A percentile compares a stretch with the other conserved stretches of the same genome.
These are phyloP conservation scores for Pseudogymnoascus sp. DNA, from an alignment of 2,329 filamentous ascomycete species.

Conservation along the genomic window DNA sequence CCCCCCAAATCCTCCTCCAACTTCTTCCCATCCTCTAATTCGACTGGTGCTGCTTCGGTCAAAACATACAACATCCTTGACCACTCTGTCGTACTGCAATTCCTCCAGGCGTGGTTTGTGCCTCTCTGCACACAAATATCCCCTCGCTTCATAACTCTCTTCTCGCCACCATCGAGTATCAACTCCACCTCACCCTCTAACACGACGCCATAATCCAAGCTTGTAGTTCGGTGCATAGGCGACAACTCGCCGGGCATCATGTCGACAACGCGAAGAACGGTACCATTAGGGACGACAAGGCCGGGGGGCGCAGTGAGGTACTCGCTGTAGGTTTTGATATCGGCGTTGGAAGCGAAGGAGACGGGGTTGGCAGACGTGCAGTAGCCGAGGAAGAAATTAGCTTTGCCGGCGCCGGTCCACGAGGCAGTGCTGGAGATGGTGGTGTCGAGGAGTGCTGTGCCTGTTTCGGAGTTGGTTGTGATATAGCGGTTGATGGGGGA, in stretches of 20 bases:
- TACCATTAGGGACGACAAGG: constrained; percentile 15
- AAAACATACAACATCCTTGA: constrained; percentile 24
- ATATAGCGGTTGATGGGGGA: constrained; percentile 19
- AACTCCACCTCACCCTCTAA: constrained; percentile 33
- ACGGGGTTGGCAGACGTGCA: constrained; percentile 18
- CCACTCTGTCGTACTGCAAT: constrained; percentile 17
- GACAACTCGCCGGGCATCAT: constrained; percentile 16
- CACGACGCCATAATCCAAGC: constrained; percentile 35
- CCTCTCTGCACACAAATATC: constrained; percentile 37
- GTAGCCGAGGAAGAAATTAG: constrained; percentile 22
- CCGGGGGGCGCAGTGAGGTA: constrained; percentile 18
- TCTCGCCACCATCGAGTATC: constrained; percentile 34
- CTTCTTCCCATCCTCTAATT: constrained; percentile 1
- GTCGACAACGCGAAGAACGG: constrained; percentile 21
- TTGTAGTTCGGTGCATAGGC: constrained; percentile 36
- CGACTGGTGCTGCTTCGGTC: constrained; percentile 10
- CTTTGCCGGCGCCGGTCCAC: constrained; percentile 13
- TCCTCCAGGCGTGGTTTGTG: constrained; percentile 36
- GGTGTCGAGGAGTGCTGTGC: constrained; percentile 18
- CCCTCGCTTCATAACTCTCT: constrained; percentile 30
- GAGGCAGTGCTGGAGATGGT: constrained; percentile 13
- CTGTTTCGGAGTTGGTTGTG: constrained; percentile 15
- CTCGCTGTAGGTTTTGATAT: constrained; percentile 15
- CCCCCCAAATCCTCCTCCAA: constrained; percentile 16
- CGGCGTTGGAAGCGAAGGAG: constrained; percentile 9